These are phyloP conservation scores for Eimeria brunetti DNA, from an alignment of 169 alveolate genomes.

Conservation along the genomic window DNA sequence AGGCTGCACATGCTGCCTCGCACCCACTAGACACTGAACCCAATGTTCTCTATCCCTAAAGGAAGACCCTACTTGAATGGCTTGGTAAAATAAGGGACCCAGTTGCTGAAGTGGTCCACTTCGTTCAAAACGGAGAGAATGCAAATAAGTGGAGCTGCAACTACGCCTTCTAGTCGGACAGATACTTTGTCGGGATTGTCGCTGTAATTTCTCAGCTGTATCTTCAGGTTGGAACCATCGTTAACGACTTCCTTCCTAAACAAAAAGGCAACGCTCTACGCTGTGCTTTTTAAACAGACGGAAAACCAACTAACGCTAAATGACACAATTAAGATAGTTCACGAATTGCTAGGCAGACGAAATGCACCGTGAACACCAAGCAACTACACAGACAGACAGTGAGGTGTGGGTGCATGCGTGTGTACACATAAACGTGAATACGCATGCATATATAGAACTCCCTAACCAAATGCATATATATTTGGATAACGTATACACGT, in stretches of 20 bases:
- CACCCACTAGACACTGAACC: background rate
- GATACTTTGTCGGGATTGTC: conserved; percentile 75
- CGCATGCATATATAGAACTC: background rate
- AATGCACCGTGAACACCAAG: background rate
- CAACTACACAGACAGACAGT: background rate
- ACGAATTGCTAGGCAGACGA: background rate
- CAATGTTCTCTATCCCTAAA: background rate
- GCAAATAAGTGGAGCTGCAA: conserved; percentile 70
- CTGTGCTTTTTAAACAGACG: background rate
- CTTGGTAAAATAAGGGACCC: conserved; percentile 78
- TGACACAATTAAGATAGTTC: background rate
- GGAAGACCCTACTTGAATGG: conserved; percentile 74
- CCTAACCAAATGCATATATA: background rate
- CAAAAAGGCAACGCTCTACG: background rate
- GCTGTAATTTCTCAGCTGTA: conserved; percentile 25
- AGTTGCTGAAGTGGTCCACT: conserved; percentile 71
- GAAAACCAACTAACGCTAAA: background rate
- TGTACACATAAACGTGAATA: background rate
- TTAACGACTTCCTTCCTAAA: conserved; percentile 46
- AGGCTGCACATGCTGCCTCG: background rate
- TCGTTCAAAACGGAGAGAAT: conserved; percentile 77
- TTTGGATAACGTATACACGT: background rate
- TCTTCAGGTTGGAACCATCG: conserved; percentile 36
- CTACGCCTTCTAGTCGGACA: conserved; percentile 63
- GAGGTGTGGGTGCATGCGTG: conserved; percentile 73